phyloP scores from a whole-genome alignment of 148 eudicot genomes.

The Cornus controversa region DNA sequence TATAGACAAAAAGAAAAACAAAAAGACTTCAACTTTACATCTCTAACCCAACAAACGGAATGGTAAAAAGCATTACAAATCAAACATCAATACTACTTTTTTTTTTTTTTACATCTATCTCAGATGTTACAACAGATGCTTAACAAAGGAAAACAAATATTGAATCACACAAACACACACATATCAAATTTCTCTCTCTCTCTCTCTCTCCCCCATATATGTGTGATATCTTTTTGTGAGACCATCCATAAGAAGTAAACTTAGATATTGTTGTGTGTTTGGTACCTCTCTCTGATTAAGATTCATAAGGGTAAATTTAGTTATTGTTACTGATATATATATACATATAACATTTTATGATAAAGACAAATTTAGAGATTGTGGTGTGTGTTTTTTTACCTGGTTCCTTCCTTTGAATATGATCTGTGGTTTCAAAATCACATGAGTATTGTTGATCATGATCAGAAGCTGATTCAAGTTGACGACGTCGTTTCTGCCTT shows the following conservation, averaged over 20 bases:
- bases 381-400: conserved; percentile 16
- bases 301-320: no score
- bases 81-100: conserved; percentile 7
- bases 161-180: background rate
- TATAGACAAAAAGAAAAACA: conserved; percentile 15
- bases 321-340: no score
- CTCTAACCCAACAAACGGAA: background rate
- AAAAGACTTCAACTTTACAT: conserved; percentile 14
- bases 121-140: no score
- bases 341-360: no score
- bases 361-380: no score
- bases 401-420: conserved; percentile 35
- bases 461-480: conserved; percentile 26
- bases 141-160: conserved; percentile 12
- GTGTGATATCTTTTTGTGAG: no score
- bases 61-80: conserved; percentile 3
- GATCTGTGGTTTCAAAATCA: conserved; percentile 7
- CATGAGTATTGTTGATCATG: conserved; percentile 6
- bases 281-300: no score
- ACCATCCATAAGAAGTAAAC: no score
- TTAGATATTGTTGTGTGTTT: no score
- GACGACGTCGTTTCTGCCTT: conserved; percentile 83
- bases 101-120: conserved; percentile 7
- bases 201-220: no score
- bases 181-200: no score